phyloP scores from a whole-genome alignment of 352 stramenopile genomes.

The Pythium myriotylum region DNA sequence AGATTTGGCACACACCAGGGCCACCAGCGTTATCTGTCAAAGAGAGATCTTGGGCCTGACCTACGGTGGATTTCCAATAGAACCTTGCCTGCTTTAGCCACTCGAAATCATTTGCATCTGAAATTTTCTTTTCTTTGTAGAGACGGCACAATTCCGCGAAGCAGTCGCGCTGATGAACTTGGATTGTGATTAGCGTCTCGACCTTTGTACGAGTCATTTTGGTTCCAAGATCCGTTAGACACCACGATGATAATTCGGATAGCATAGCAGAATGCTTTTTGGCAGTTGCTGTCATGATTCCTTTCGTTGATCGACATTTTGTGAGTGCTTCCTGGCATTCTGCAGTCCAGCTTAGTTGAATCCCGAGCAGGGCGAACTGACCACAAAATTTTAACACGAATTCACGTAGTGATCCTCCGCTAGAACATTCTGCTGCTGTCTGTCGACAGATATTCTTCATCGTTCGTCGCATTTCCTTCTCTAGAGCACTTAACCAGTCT shows the following conservation, averaged over 20 bases:
- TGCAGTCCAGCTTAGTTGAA: slow-evolving; percentile 97
- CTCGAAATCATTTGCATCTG: slow-evolving; percentile 98
- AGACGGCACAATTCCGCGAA: slow-evolving; percentile 93
- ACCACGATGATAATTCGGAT: slow-evolving; percentile 95
- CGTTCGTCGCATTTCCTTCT: slow-evolving; percentile 94
- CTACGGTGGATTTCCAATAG: slow-evolving; percentile 95
- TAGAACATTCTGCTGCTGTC: slow-evolving; percentile 91
- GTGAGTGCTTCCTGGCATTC: slow-evolving; percentile 95
- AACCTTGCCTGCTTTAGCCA: slow-evolving; percentile 99
- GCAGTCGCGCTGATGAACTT: slow-evolving; percentile 98
- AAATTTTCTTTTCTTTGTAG: slow-evolving; percentile 96
- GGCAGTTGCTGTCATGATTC: slow-evolving; percentile 97
- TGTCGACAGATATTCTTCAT: slow-evolving; percentile 97
- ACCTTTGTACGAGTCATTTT: slow-evolving; percentile 98
- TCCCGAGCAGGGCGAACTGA: slow-evolving; percentile 95
- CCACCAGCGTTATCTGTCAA: too few relatives aligned
- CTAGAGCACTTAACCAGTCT: slow-evolving; percentile 96
- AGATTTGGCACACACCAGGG: slow-evolving; percentile 96
- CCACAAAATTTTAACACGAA: slow-evolving; percentile 97
- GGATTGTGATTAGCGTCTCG: slow-evolving; percentile 97
- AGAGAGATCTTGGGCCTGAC: slow-evolving; percentile 93
- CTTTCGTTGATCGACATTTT: slow-evolving; percentile 95
- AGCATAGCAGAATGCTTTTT: slow-evolving; percentile 93
- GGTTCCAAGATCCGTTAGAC: slow-evolving; percentile 94
- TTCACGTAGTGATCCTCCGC: slow-evolving; percentile 88